Evolutionary conservation across 768 basidiomycete species (phyloP).

Genomic region (Suillus plorans): DNA sequence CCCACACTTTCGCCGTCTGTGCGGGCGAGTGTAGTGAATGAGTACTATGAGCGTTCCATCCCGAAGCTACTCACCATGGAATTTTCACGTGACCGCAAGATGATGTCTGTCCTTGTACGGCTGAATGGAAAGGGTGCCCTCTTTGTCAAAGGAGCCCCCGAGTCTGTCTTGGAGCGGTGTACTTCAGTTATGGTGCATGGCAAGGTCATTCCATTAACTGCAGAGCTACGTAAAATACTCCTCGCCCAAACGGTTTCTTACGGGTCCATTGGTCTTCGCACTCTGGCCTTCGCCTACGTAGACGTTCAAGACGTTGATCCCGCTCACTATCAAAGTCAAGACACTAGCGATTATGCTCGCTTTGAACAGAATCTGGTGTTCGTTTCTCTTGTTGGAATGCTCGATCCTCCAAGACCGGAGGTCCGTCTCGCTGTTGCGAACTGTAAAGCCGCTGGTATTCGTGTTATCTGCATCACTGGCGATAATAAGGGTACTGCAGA

Average conservation of each 20-base stretch:
- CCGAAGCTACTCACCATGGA: slow-evolving; percentile 91
- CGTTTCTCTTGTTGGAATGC: slow-evolving; percentile 95
- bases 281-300: slow-evolving; percentile 87
- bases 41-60: slow-evolving; percentile 72
- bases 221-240: slow-evolving; percentile 57
- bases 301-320: slow-evolving; percentile 76
- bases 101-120: slow-evolving; percentile 95
- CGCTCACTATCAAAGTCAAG: slow-evolving; percentile 78
- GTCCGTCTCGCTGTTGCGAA: slow-evolving; percentile 84
- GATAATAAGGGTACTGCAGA: slow-evolving; percentile 98
- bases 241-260: slow-evolving; percentile 69
- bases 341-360: slow-evolving; percentile 76
- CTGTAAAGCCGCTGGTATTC: slow-evolving; percentile 90
- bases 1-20: slow-evolving; percentile 50
- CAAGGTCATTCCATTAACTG: slow-evolving; percentile 62
- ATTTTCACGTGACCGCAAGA: slow-evolving; percentile 97
- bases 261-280: slow-evolving; percentile 81
- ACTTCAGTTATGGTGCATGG: slow-evolving; percentile 69
- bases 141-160: slow-evolving; percentile 95
- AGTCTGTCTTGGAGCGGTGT: slow-evolving; percentile 91
- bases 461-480: slow-evolving; percentile 96
- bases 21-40: slow-evolving; percentile 84
- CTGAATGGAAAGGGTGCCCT: slow-evolving; percentile 70
- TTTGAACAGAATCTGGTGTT: slow-evolving; percentile 94
- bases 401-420: slow-evolving; percentile 96